Evolutionary conservation across 176 grass and related monocot genomes (phyloP).

Genomic region (Cenchrus purpureus): DNA sequence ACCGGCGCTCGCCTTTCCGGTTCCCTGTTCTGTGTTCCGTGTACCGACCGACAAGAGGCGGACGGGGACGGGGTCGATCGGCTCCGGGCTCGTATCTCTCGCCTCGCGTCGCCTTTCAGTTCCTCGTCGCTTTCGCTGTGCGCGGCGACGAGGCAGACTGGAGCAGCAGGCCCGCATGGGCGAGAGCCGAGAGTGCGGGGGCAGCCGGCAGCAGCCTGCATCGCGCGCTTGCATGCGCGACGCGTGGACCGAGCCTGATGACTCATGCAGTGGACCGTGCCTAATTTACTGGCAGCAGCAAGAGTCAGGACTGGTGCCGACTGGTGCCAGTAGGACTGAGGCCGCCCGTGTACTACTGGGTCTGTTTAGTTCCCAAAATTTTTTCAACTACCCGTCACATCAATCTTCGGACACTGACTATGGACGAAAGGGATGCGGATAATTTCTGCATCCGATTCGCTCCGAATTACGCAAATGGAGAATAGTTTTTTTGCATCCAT

Average conservation of each 20-base stretch:
- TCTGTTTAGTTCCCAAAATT: too few relatives aligned
- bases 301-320: background rate
- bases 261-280: background rate
- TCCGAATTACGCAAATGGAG: too few relatives aligned
- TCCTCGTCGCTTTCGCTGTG: background rate
- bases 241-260: conserved; percentile 20
- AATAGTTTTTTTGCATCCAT: too few relatives aligned
- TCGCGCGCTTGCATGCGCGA: conserved; percentile 35
- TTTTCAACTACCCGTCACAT: too few relatives aligned
- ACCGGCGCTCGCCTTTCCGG: background rate
- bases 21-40: background rate
- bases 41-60: background rate
- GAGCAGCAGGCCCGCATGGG: background rate
- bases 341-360: too few relatives aligned
- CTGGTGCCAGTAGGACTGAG: too few relatives aligned
- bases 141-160: background rate
- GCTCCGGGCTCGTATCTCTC: background rate
- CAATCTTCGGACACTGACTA: too few relatives aligned
- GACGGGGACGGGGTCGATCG: background rate
- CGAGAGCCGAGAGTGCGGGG: background rate
- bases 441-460: too few relatives aligned
- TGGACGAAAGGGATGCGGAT: too few relatives aligned
- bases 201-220: background rate
- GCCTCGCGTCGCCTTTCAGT: background rate
- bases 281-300: background rate